Base-by-base conservation (phyloP, 495 filamentous ascomycete species). In the Aspergillus cavernicola region DNA sequence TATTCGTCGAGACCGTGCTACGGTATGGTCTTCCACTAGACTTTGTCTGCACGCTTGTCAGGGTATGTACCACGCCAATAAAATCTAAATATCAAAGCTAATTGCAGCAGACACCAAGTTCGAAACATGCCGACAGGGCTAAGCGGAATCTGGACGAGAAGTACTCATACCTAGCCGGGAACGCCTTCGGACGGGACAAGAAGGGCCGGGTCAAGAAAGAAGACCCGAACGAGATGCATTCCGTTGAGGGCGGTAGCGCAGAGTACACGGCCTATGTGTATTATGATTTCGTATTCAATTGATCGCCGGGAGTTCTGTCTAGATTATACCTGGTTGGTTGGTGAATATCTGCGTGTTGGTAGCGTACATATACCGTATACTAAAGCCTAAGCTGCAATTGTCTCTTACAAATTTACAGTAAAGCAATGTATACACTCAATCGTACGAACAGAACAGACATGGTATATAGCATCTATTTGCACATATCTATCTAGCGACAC, bases 181-280 rank as follows among this genome's bases (percentile, higher is more conserved):
- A 96, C 62, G 93, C 93, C 2, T 92, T 98, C 62, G 88, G 88
- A 6, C 77, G 89, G 41, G 93, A 98, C 74, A 97, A 95, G 77
- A 91, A 92, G 69, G 93, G 93, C 8, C 83, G 87, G 40, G 81
- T 92, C 52, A 88, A 85, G 60, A 90, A 91, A 63, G 92, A 97
- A 62, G 92, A 97, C 67, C 85, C 86, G 24, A 85, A 81, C 35
- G 90, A 96, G 52, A 89, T 95, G 80, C 87, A 89, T 32, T 35
- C 33, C 6, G 86, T 83, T 29, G 85, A 88, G 55, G 75, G 77
- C 3, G 84, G 82, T 2, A 84, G 82, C 39, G 81, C 82, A 54
- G 93, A 96, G 63, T 98, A 97, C 73, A 90, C 90, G 51, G 84
- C 93, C 24, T 98, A 95, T 73, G 95, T 97, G 66, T 97, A 89